Percentiles rank a stretch among this genome's conserved stretches.
Conservation (phyloP, 441 rosid species). For the Gossypium davidsonii region DNA sequence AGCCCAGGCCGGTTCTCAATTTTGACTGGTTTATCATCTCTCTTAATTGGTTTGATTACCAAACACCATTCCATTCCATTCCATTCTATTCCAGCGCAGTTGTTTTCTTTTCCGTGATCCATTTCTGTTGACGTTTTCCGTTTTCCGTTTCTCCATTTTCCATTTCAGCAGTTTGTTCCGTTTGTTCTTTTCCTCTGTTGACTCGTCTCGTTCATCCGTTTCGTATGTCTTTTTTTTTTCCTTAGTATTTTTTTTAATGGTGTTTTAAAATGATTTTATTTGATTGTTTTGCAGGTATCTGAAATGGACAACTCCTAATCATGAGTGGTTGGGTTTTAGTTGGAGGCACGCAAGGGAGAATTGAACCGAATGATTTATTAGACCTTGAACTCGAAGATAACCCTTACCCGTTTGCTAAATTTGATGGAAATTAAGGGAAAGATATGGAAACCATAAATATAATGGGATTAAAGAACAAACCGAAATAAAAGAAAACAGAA, state of each 20-base stretch:
- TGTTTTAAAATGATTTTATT: not conserved
- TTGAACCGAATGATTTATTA: not conserved
- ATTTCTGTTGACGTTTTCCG: slow-evolving; percentile 11
- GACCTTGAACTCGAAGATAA: not conserved
- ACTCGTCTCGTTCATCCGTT: not conserved
- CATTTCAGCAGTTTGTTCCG: not conserved
- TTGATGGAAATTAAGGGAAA: not conserved
- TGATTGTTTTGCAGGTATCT: slow-evolving; percentile 4
- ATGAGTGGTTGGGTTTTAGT: not conserved
- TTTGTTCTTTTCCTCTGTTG: not conserved
- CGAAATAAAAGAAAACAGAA: too few species aligned
- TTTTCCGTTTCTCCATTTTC: not conserved
- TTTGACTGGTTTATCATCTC: not conserved
- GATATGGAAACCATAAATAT: not conserved
- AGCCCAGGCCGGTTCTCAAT: not conserved
- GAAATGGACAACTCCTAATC: not conserved
- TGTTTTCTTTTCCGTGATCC: not conserved
- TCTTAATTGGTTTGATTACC: not conserved
- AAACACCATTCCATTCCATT: not conserved
- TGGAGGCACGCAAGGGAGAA: not conserved
- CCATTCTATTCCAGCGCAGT: not conserved
- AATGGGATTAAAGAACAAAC: not conserved
- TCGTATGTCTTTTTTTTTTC: not conserved
- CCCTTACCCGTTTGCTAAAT: not conserved
- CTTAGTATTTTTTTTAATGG: not conserved